These are phyloP conservation scores for Aristolochia californica DNA, from an alignment of 164 flowering plant genomes.

Conservation along the genomic window DNA sequence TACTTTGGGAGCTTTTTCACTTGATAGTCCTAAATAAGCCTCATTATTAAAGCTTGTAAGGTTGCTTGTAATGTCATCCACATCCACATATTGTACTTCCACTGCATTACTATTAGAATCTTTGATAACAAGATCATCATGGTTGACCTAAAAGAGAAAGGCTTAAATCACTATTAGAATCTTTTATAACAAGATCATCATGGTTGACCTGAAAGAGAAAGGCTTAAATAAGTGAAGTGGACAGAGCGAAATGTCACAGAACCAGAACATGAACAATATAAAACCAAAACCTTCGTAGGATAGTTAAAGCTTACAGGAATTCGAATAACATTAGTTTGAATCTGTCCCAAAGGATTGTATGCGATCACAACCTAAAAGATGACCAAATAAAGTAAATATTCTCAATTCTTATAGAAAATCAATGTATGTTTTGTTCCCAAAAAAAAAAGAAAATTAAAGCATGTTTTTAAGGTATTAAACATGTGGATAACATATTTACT, in stretches of 20 bases:
- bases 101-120: conserved; percentile 50
- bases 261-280: no score
- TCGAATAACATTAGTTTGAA: conserved; percentile 51
- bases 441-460: no score
- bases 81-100: conserved; percentile 39
- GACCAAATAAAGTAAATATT: no score
- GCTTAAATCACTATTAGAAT: neutral
- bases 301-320: conserved; percentile 52
- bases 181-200: conserved; percentile 10
- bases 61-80: conserved; percentile 59
- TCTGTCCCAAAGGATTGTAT: conserved; percentile 87
- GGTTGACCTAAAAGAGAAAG: conserved; percentile 39
- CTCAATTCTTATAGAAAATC: no score
- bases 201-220: conserved; percentile 41
- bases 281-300: neutral
- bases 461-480: neutral
- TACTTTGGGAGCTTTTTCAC: conserved; percentile 38
- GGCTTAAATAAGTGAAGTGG: no score
- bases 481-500: conserved; percentile 25
- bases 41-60: conserved; percentile 48
- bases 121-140: conserved; percentile 42
- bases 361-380: conserved; percentile 60
- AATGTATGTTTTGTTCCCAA: no score
- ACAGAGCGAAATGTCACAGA: no score
- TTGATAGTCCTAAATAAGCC: conserved; percentile 51